Evolutionary conservation across 2,329 filamentous ascomycete genomes (phyloP), one percentile per base, ranked within the genome.

Genomic region (Penicillium capsulatum): DNA sequence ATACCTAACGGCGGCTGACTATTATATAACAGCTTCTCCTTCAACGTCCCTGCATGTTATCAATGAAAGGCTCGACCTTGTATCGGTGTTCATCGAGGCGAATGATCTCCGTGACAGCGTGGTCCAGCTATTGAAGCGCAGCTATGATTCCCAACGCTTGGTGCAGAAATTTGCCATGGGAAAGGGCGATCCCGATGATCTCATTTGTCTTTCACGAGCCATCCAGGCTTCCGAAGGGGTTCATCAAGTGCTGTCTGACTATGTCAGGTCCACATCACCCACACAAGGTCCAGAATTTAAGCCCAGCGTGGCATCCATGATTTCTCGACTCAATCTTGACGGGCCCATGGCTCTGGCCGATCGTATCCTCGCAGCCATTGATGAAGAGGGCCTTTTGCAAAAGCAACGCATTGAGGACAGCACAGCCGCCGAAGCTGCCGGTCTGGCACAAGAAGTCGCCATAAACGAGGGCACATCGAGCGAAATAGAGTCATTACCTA

Each of bases 131-230:
- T 72, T 98, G 2, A 79, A 80, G 46, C 76, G 80, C 16, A 91
- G 83, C 36, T 83, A 88, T 53, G 92, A 98, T 66, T 88, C 87
- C 2, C 84, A 94, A 57, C 84, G 92, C 1, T 73, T 98, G 3
- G 81, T 95, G 2, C 92, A 97, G 58, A 96, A 92, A 60, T 97
- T 98, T 62, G 86, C 91, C 0, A 77, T 97, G 7, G 90, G 91
- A 8, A 80, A 87, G 47, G 92, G 91, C n/a, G 86, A 94, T 56
- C 77, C 91, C 1, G 91, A 97, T 59, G 92, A 97, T 63, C 75
- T 98, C 26, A 72, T 97, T 30, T 84, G 81, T 34, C 72, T 98
- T 10, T 86, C 87, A 1, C 83, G 78, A 51, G 95, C 92, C 1
- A 86, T 97, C 44, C 67, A 77, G 36, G 81, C 85, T 4, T 89